Base-by-base conservation (phyloP, 495 filamentous ascomycete genomes). In the Haplographium delicatum region DNA sequence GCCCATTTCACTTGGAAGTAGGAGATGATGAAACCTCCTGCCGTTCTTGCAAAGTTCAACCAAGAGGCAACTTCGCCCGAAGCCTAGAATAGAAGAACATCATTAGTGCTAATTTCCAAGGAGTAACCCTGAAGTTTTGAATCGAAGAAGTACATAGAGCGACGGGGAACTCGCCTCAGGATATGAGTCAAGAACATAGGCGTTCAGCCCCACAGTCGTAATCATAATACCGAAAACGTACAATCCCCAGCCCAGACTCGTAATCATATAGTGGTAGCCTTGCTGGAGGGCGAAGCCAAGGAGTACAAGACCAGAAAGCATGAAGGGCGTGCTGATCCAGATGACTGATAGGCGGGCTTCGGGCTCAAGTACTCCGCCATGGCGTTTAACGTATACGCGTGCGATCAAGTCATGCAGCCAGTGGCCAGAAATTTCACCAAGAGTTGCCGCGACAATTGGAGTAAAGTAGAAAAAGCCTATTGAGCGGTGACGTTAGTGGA, bases 351-450 rank as follows among this genome's bases (percentile, higher is more conserved):
- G 54, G n/a, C 63, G 63, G 7, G 56, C 62, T 47, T 65, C 62
- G 8, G 63, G 62, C n/a, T 62, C 52, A 26, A 64, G 40, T 28
- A 25, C 34, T 8, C 56, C 56, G 23, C 28, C 3, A 44, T 65
- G 60, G 5, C 34, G 28, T 4, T 6, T 9, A 15, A 48, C 23
- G 27, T 48, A 48, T 5, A 4, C 9, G 15, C 34, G 15, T 31
- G 26, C 34, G 13, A 68, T 52, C 37, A 63, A 62, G 44, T 69
- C 66, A 40, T 68, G 63, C 54, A 68, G 62, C 49, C 51, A 68
- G 44, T 67, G 66, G 42, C 66, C 66, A 56, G 56, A 66, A 10
- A 60, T 10, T 50, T 69, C 66, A 18, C 56, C 63, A 19, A 61
- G 15, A 18, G 63, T 11, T 23, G 60, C 58, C 20, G 59, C 65